A percentile compares a stretch with the other conserved stretches of the same genome.
Conservation (phyloP, 2,329 filamentous ascomycete species). For the Ophiostoma sp. region DNA sequence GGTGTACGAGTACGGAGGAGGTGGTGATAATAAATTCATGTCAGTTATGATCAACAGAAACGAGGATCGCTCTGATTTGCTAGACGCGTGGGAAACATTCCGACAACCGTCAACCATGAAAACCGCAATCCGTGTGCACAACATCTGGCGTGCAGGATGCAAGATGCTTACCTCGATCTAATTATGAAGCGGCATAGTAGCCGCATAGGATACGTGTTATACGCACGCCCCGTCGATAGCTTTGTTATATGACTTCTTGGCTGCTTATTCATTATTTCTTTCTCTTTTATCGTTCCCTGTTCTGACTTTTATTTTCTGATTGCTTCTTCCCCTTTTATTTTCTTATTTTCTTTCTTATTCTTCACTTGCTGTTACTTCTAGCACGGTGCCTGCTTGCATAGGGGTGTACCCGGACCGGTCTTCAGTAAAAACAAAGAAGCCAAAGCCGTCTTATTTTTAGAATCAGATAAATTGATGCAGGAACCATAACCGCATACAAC, state of each 20-base stretch:
- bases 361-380: no score
- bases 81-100: background rate
- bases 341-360: no score
- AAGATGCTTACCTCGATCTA: slow-evolving; percentile 1
- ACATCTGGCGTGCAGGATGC: slow-evolving; percentile 6
- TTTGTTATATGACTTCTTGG: background rate
- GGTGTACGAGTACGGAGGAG: no score
- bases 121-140: background rate
- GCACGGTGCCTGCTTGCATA: no score
- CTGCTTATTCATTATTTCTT: background rate
- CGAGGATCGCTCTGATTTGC: background rate
- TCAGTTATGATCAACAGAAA: background rate
- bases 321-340: background rate
- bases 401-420: background rate
- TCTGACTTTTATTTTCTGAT: background rate
- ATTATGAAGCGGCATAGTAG: background rate
- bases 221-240: background rate
- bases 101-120: background rate
- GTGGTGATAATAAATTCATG: no score
- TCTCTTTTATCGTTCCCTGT: background rate
- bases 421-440: background rate
- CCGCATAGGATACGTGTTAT: background rate
- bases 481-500: background rate
- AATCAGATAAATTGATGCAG: background rate
- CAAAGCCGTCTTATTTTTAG: background rate